Base-by-base conservation (phyloP, 306 rosid species). In the Lotus japonicus region DNA sequence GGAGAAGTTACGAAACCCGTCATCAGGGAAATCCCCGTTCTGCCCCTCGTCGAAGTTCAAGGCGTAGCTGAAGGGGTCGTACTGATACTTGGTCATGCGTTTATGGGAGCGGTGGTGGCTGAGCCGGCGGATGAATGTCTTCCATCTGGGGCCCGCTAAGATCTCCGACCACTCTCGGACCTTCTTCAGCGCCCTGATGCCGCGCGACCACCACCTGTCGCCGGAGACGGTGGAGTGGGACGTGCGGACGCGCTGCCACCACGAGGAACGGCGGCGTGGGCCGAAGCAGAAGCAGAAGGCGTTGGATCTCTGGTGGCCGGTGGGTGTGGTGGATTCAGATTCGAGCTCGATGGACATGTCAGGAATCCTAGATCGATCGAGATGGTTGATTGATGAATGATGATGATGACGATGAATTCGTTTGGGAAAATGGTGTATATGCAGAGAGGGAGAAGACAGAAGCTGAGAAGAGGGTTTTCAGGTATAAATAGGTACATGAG, bases 91-190 rank as follows among this genome's bases (percentile, higher is more conserved):
- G 23, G 83, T 73, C 14, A 18, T 54, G 31, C 83, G 85, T 74
- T 80, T 82, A 14, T 77, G 7, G 7, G 83, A 71, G 45, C 76
- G 79, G 82, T 45, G 80, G 41, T 90, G 64, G 44, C 88, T 94
- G 49, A 94, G 84, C 3, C 91, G 73, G 4, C 98, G 85, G 3
- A 94, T 88, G 76, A 94, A 88, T 12, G 97, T 94, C 83, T 94
- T 94, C 99, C 99, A 94, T 70, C 65, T 81, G 0, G 99, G 99
- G 0, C 99, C 99, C 6, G 99, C 99, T 26, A 94, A 88, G 53
- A 94, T 84, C 89, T 94, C 99, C 4, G 97, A 90, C 96, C 96
- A 82, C 75, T 87, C 90, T 0, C 97, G 89, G 28, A 94, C 43
- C 78, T 90, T 90, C 85, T 68, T 86, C 23, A 90, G 23, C 0